Conservation (phyloP, 768 basidiomycete species). For the Naganishia onofrii region DNA sequence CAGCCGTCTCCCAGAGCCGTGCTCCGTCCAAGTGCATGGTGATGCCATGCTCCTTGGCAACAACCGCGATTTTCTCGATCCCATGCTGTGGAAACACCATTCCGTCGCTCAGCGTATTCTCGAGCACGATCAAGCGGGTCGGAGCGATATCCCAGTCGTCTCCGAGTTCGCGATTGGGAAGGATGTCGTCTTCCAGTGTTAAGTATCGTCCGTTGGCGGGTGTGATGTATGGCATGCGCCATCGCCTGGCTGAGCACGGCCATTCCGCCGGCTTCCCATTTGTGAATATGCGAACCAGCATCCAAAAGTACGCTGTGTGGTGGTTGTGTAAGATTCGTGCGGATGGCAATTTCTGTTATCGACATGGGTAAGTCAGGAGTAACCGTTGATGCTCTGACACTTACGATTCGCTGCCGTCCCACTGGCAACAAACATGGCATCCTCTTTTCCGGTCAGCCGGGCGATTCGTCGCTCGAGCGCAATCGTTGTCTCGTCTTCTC, state of each 20-base stretch:
- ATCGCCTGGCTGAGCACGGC: constrained; percentile 72
- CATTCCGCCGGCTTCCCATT: constrained; percentile 68
- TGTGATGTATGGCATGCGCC: constrained; percentile 55
- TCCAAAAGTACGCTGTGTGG: constrained; percentile 86
- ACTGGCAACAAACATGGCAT: constrained; percentile 77
- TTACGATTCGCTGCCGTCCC: constrained; percentile 69
- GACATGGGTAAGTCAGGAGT: background rate
- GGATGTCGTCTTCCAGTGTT: constrained; percentile 69
- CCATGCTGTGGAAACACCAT: constrained; percentile 88
- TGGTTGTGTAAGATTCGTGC: constrained; percentile 83
- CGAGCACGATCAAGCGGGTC: constrained; percentile 77
- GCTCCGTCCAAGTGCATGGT: constrained; percentile 84
- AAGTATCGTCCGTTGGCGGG: constrained; percentile 64
- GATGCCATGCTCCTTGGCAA: constrained; percentile 66
- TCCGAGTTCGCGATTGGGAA: constrained; percentile 63
- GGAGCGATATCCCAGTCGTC: constrained; percentile 64
- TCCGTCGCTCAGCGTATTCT: constrained; percentile 92
- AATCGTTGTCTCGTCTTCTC: constrained; percentile 54
- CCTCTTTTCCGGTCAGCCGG: constrained; percentile 72
- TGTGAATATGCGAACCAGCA: constrained; percentile 77
- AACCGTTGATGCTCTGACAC: constrained; percentile 13
- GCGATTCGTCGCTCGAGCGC: constrained; percentile 55
- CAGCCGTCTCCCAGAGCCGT: constrained; percentile 87
- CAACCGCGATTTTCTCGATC: constrained; percentile 73
- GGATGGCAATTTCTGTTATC: constrained; percentile 62